Base-by-base conservation (phyloP, 1,284 basidiomycete species). In the Cystobasidiaceae sp. region DNA sequence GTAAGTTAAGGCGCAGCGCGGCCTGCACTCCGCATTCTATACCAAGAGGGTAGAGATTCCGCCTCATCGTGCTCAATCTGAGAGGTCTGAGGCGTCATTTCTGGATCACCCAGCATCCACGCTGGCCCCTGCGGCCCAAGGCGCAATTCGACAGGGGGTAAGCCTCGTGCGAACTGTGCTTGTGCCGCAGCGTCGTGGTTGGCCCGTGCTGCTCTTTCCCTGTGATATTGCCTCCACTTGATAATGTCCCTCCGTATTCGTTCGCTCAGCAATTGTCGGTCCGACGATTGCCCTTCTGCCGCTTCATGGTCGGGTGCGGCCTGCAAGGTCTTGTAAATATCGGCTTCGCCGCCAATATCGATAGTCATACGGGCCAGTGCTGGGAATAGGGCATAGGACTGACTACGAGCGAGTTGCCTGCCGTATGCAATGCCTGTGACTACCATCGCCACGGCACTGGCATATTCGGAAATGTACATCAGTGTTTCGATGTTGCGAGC, bases 381-480 rank as follows among this genome's bases (percentile, higher is more conserved):
- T 30, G 54, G 54, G 21, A 43, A 56, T 28, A 56, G 28, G 13
- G 39, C 25, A 30, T 56, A 41, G 32, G 21, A 23, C 25, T 33
- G 21, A n/a, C 30, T 34, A 19, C 23, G 19, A 2, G 54, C 54
- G 11, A 33, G 23, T 1, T 30, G 25, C 45, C 45, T 30, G 44
- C 39, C 54, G 21, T 43, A 56, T 39, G 41, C 54, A 5, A 44
- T 23, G 19, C 39, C 41, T 2, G 41, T 19, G 9, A 25, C 15
- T 21, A 44, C 17, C 54, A 43, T 56, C 7, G 39, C 21, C 7
- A 56, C 28, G 21, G 54, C 54, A 30, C 8, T 25, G 7, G 39
- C 54, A 30, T 56, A 56, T 44, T 56, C 54, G 6, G 41, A 25
- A 37, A 56, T 56, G n/a, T 56, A 56, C 13, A 56, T 56, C 3